Base-by-base conservation (phyloP, 208 protist genomes). In the Leishmania arabica region DNA sequence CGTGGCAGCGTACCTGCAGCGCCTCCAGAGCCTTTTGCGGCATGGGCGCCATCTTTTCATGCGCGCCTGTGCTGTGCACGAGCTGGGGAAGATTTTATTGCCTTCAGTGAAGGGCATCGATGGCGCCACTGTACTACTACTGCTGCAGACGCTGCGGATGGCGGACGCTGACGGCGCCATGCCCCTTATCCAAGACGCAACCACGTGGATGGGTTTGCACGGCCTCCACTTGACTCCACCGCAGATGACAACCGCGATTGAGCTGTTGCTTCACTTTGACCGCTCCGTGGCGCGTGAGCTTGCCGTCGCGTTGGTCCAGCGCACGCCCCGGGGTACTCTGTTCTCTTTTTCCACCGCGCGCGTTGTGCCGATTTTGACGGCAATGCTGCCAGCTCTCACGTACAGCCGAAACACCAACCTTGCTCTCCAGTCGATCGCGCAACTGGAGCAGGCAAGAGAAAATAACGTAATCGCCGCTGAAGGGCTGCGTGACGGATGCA, bases 171-270 rank as follows among this genome's bases (percentile, higher is more conserved):
- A 69, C 3, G 27, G n/a, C 1, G 75, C 79, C 34, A 62, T 90
- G 24, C 65, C 88, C 0, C 13, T 92, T 34, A 19, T 94, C 4
- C 86, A 88, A 37, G 91, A 94, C 31, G 87, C 83, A 53, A 78
- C 81, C 9, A 58, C 88, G 24, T 94, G 91, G 91, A 68, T 92
- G 64, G 60, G 72, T 42, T 78, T 85, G 27, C 53, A 85, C 71
- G 70, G 64, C 51, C 9, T 51, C 17, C 15, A 79, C n/a, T 19
- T 79, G 8, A 3, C 77, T 0, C 11, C 74, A 4, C 19, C 53
- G 2, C 72, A 82, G 19, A 54, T 45, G 34, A 51, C 53, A 6
- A 21, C 68, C 27, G 71, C 66, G 62, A 37, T 85, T 45, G 77
- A 78, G 37, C 54, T 85, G 31, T 19, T 85, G 15, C 51, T 72